Percentiles rank a stretch among this genome's conserved stretches.
phyloP scores from a whole-genome alignment of 495 filamentous ascomycete genomes.

The Staphylotrichum longicolle region DNA sequence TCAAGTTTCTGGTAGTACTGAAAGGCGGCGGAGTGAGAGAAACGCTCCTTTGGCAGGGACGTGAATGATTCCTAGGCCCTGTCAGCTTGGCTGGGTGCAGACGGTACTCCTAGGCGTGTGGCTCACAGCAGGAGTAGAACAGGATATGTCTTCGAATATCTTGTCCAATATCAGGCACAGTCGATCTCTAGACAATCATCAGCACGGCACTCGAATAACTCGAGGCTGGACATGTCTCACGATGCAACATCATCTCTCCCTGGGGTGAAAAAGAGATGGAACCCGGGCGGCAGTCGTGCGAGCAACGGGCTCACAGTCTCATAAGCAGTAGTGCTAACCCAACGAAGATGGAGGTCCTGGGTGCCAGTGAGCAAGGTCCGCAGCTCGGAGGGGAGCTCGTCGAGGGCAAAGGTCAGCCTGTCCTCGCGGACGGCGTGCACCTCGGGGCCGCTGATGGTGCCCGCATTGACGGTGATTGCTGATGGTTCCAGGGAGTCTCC shows the following conservation, averaged over 20 bases:
- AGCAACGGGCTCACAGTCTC: constrained; percentile 63
- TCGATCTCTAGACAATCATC: constrained; percentile 42
- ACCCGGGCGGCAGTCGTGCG: constrained; percentile 71
- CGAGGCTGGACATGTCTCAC: constrained; percentile 27
- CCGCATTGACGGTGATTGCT: constrained; percentile 51
- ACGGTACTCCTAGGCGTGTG: neutral
- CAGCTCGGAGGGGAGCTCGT: constrained; percentile 72
- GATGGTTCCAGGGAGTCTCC: constrained; percentile 61
- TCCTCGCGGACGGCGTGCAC: constrained; percentile 74
- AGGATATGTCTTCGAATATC: constrained; percentile 60
- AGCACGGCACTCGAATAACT: neutral
- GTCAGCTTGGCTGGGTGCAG: constrained; percentile 9
- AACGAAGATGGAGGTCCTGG: constrained; percentile 78
- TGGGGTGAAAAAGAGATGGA: constrained; percentile 80
- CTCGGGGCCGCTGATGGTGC: constrained; percentile 53
- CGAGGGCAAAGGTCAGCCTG: constrained; percentile 66
- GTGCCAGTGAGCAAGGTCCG: constrained; percentile 59
- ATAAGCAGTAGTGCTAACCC: constrained; percentile 61
- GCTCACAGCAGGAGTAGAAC: constrained; percentile 49
- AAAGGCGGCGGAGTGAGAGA: constrained; percentile 60
- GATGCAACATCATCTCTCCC: constrained; percentile 32
- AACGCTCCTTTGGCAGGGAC: constrained; percentile 59
- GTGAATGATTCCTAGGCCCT: constrained; percentile 63
- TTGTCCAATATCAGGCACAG: constrained; percentile 62
- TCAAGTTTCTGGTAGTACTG: constrained; percentile 68